Evolutionary conservation across 139 green algal species (phyloP).

Genomic region (Dunaliella primolecta): DNA sequence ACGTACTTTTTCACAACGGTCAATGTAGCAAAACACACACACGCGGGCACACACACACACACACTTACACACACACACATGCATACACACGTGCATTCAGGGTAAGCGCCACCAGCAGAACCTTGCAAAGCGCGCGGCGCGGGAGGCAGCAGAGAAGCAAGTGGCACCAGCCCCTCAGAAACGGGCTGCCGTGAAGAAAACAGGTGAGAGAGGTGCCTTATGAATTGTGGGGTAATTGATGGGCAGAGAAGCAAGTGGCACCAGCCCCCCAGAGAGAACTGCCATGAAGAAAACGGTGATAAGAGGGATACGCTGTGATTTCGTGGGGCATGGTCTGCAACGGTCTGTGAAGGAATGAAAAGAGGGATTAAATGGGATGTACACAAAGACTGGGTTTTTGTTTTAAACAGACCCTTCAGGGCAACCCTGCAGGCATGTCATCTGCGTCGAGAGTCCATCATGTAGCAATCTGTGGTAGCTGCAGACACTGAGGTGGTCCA

Average conservation of each 20-base stretch:
- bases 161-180: slow-evolving; percentile 63
- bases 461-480: no score
- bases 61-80: slow-evolving; percentile 4
- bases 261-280: slow-evolving; percentile 64
- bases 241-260: slow-evolving; percentile 74
- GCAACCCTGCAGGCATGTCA: background rate
- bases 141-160: slow-evolving; percentile 86
- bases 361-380: no score
- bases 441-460: background rate
- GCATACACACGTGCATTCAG: slow-evolving; percentile 39
- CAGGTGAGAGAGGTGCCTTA: slow-evolving; percentile 41
- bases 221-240: no score
- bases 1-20: no score
- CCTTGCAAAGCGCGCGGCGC: slow-evolving; percentile 94
- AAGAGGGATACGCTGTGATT: no score
- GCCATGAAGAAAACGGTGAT: slow-evolving; percentile 69
- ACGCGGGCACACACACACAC: background rate
- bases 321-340: no score
- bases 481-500: no score
- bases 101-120: slow-evolving; percentile 98
- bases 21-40: no score
- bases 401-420: no score
- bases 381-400: no score
- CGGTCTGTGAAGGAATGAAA: no score
- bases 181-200: slow-evolving; percentile 67